Conservation (phyloP, 148 eudicot genomes). For the Rhododendron molle region DNA sequence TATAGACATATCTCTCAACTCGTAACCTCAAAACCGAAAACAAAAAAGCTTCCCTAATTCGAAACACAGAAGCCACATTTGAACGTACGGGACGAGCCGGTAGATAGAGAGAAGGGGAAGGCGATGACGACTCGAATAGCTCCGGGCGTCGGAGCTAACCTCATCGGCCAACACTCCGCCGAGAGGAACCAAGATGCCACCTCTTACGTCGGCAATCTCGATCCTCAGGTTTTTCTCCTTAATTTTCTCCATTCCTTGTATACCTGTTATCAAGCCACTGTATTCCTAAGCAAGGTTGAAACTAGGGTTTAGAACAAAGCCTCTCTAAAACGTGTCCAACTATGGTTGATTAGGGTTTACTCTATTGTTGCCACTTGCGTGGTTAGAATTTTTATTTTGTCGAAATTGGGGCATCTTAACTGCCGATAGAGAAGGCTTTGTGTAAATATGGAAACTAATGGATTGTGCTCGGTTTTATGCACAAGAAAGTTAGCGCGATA, state of each 20-base stretch:
- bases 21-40: too few relatives aligned
- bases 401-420: too few relatives aligned
- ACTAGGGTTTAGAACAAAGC: conserved; percentile 5
- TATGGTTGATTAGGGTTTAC: neutral
- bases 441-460: neutral
- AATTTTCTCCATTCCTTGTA: neutral
- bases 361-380: neutral
- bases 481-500: neutral
- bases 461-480: neutral
- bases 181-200: conserved; percentile 98
- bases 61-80: neutral
- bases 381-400: too few relatives aligned
- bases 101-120: neutral
- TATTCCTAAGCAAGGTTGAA: neutral
- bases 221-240: conserved; percentile 52
- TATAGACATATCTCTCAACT: too few relatives aligned
- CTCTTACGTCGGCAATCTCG: conserved; percentile 90
- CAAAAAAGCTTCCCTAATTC: too few relatives aligned
- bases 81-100: neutral
- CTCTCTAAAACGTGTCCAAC: too few relatives aligned
- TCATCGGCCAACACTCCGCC: conserved; percentile 91
- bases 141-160: conserved; percentile 91
- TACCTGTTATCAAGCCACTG: neutral
- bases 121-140: conserved; percentile 91
- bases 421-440: neutral